These are phyloP conservation scores for Nothophytophthora sp. DNA, from an alignment of 352 stramenopile species.

Conservation along the genomic window DNA sequence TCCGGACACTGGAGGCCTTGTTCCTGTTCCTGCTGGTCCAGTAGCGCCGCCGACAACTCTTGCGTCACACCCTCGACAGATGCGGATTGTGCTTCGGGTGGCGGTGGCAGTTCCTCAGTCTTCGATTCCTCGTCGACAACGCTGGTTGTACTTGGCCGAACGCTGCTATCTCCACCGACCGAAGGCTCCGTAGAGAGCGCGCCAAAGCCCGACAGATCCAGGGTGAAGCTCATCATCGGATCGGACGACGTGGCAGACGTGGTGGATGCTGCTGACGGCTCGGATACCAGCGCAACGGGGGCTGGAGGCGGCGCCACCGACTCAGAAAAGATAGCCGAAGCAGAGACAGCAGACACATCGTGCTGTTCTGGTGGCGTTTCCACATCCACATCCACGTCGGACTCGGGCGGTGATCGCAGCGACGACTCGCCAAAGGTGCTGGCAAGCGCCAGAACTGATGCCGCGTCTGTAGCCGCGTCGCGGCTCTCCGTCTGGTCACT, in stretches of 20 bases:
- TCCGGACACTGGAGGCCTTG: constrained; percentile 80
- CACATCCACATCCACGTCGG: constrained; percentile 49
- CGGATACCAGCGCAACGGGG: constrained; percentile 20
- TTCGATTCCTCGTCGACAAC: constrained; percentile 37
- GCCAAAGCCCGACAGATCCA: constrained; percentile 71
- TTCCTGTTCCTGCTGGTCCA: constrained; percentile 22
- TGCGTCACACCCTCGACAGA: constrained; percentile 18
- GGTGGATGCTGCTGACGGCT: constrained; percentile 6
- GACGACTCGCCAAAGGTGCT: constrained; percentile 85
- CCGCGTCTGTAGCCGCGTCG: constrained; percentile 48
- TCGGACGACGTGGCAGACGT: constrained; percentile 19
- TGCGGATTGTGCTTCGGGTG: constrained; percentile 14
- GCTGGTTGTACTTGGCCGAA: neutral
- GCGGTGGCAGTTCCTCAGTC: constrained; percentile 26
- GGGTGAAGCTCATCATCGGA: constrained; percentile 83
- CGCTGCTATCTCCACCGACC: constrained; percentile 6
- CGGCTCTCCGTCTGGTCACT: constrained; percentile 10
- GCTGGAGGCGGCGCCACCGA: constrained; percentile 29
- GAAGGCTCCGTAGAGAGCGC: constrained; percentile 9
- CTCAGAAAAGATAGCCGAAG: constrained; percentile 1
- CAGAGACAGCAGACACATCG: constrained; percentile 7
- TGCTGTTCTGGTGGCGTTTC: constrained; percentile 27
- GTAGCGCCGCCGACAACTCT: constrained; percentile 21
- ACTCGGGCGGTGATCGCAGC: constrained; percentile 66
- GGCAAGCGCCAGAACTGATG: constrained; percentile 80